Evolutionary conservation across 1,284 basidiomycete genomes (phyloP).

Genomic region (Pseudozyma thailandica): DNA sequence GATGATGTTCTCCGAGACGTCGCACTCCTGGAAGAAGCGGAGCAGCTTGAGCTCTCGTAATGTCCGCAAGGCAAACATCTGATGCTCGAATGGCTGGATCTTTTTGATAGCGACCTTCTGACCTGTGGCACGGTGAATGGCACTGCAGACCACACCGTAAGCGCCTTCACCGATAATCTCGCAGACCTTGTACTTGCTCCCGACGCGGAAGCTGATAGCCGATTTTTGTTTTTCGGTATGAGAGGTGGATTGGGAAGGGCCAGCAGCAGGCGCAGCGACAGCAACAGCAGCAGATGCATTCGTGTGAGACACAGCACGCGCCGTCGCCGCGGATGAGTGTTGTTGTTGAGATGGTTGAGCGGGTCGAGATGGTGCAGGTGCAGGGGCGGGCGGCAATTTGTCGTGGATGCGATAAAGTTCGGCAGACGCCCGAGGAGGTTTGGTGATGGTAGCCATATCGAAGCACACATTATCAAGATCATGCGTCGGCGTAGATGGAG

Average conservation of each 20-base stretch:
- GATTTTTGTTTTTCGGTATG: constrained; percentile 38
- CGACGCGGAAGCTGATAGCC: constrained; percentile 63
- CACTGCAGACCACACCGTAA: constrained; percentile 70
- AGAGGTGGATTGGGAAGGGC: constrained; percentile 9
- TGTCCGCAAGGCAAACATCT: constrained; percentile 67
- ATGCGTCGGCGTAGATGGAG: constrained; percentile 29
- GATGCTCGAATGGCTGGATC: constrained; percentile 67
- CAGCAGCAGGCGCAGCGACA: constrained; percentile 3
- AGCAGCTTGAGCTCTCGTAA: constrained; percentile 67
- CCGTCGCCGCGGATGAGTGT: background rate
- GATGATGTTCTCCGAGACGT: constrained; percentile 65
- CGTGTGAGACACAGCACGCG: background rate
- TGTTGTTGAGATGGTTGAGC: constrained; percentile 4
- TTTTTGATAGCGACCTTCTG: constrained; percentile 70
- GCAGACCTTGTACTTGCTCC: constrained; percentile 65
- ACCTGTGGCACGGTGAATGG: constrained; percentile 67
- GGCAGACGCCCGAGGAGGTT: constrained; percentile 15
- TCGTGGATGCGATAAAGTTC: constrained; percentile 16
- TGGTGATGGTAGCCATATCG: constrained; percentile 29
- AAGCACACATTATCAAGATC: constrained; percentile 29
- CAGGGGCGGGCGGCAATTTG: constrained; percentile 18
- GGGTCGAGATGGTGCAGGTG: constrained; percentile 2
- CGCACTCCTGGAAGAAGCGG: constrained; percentile 65
- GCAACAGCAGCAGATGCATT: background rate
- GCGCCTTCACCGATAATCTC: constrained; percentile 70